Conservation (phyloP, 83 land plant genomes). For the Picea mariana region DNA sequence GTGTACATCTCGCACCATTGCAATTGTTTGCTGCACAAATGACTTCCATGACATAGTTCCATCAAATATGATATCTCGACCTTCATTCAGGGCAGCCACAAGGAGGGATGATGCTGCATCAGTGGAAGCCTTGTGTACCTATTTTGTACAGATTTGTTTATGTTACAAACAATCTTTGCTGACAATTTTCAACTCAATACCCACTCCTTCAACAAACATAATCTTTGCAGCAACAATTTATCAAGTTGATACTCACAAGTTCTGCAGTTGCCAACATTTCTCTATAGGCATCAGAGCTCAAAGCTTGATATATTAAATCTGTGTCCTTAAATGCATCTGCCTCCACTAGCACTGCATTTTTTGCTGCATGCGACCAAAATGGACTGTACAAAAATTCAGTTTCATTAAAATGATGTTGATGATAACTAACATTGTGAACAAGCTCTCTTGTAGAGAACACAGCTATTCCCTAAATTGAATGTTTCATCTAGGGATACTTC, state of each 20-base stretch:
- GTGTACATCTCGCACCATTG: slow-evolving; percentile 43
- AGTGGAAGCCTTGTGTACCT: slow-evolving; percentile 45
- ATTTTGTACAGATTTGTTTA: neutral
- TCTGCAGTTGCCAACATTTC: slow-evolving; percentile 33
- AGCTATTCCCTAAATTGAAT: neutral
- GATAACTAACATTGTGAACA: slow-evolving; percentile 3
- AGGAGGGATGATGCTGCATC: slow-evolving; percentile 49
- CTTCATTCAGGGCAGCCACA: slow-evolving; percentile 51
- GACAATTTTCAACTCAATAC: neutral
- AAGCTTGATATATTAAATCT: slow-evolving; percentile 35
- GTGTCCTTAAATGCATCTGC: slow-evolving; percentile 55
- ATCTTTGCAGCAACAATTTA: neutral
- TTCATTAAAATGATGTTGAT: neutral
- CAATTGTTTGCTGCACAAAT: slow-evolving; percentile 44
- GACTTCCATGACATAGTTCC: slow-evolving; percentile 59
- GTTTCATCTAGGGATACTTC: neutral
- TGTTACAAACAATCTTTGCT: neutral
- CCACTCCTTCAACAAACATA: too few species aligned
- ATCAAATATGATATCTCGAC: slow-evolving; percentile 44
- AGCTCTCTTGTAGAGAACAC: neutral
- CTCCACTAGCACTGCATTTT: slow-evolving; percentile 42
- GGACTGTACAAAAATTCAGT: slow-evolving; percentile 15
- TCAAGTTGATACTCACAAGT: slow-evolving; percentile 22
- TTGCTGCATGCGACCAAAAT: slow-evolving; percentile 29
- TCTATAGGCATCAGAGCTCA: slow-evolving; percentile 17